Base-by-base conservation (phyloP, 805 yeast species). In the Kodamaea neixiangensis region DNA sequence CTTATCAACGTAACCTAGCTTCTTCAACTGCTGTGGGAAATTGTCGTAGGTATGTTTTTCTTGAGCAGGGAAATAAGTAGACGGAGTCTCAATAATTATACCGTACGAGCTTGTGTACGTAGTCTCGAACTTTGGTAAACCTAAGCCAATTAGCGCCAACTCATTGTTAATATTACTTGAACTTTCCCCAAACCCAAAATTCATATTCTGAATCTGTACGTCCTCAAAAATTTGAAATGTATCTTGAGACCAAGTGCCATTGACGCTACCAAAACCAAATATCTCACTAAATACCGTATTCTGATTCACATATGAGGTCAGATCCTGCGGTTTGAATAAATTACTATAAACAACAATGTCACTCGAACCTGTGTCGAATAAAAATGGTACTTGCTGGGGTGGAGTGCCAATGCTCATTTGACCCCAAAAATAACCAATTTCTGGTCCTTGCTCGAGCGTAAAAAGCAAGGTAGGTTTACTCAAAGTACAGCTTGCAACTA, bases 291-390 rank as follows among this genome's bases (percentile, higher is more conserved):
- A 29, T 4, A 35, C 38, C 15, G 29, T 25, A 18, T 19, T 18
- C n/a, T 14, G 39, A n/a, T 13, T 31, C 3, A 25, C 7, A 20
- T 14, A 44, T 2, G 25, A 25, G 22, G 39, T 14, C 38, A 31
- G 38, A 5, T 29, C 20, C 10, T n/a, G 5, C 17, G 46, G 21
- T 9, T 18, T 6, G 18, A 14, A 44, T 3, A 17, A n/a, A 15
- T 3, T 31, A 29, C 15, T 21, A 13, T 18, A 31, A 2, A 44
- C 38, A 33, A 44, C 38, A 17, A 47, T 14, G 40, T 52, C 55
- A 31, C 51, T 47, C 6, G 55, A 39, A 13, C 55, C 55, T 3
- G 55, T 46, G 21, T 52, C 55, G 29, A 52, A 49, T 5, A 44
- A 21, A 33, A 52, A 38, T 13, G 37, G 22, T n/a, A 52, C 13